Percentiles rank a stretch among this genome's conserved stretches.
Evolutionary conservation across 495 filamentous ascomycete species (phyloP).

Genomic region (Darksidea phi): DNA sequence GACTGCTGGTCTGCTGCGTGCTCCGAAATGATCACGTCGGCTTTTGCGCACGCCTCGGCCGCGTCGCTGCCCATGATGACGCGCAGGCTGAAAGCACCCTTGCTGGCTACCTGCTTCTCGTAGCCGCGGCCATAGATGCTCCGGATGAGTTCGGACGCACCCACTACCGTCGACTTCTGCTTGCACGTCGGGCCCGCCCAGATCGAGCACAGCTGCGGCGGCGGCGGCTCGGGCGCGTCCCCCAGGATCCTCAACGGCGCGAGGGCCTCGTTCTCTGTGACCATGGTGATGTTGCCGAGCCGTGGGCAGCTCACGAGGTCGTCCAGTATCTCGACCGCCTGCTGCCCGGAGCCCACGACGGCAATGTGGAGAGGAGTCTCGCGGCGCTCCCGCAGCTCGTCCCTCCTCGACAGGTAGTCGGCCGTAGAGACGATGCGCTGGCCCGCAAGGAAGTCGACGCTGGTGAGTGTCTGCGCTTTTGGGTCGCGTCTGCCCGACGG

Average conservation of each 20-base stretch:
- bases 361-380: conserved; percentile 10
- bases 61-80: conserved; percentile 7
- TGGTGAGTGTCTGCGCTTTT: conserved; percentile 1
- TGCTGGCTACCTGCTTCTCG: conserved; percentile 26
- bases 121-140: conserved; percentile 22
- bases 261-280: conserved; percentile 21
- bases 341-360: conserved; percentile 13
- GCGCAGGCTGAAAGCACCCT: conserved; percentile 16
- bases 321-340: conserved; percentile 23
- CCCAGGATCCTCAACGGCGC: conserved; percentile 11
- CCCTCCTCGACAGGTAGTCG: conserved; percentile 15
- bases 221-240: conserved; percentile 1
- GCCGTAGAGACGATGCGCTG: conserved; percentile 24
- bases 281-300: conserved; percentile 24
- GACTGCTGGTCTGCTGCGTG: background rate
- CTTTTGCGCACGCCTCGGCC: background rate
- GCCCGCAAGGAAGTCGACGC: conserved; percentile 18
- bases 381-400: conserved; percentile 4
- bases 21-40: conserved; percentile 23
- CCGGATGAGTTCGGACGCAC: conserved; percentile 17
- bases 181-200: conserved; percentile 20
- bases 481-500: background rate
- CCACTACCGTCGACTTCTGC: background rate
- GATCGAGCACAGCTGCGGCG: conserved; percentile 21
- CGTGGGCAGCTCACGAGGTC: conserved; percentile 17